Evolutionary conservation across 257 asterid genomes (phyloP), one percentile per base, ranked within the genome.

Genomic region (Rubia yunnanensis): DNA sequence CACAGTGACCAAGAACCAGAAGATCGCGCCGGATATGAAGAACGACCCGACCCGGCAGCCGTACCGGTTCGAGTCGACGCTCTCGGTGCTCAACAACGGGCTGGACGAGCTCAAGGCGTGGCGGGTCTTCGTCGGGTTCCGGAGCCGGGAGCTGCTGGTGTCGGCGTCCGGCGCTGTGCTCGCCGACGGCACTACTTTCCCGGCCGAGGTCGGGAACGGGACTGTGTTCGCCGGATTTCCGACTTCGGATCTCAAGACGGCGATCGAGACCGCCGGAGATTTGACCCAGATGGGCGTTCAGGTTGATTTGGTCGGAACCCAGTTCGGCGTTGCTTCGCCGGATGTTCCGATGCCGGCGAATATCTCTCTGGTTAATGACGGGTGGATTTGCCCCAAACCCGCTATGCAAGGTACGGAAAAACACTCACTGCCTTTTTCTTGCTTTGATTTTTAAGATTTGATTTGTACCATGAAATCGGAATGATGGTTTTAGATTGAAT

Each of bases 181-280:
- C 1, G 92, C 86, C 4, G 95, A 92, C 11, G 99, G 97, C 59
- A 66, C 57, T 20, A 74, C 90, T 5, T 31, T 92, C 11, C 99
- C 99, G 1, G 94, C 82, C 8, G 64, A 67, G 4, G 99, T 88
- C 1, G 94, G 86, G 0, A 87, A 87, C 68, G 99, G 97, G 68
- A 70, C 99, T 39, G 73, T 79, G 1, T 89, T 92, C 28, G 84
- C 94, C 0, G 99, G 99, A 2, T 87, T 70, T 27, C 97, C 99
- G 55, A 81, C 66, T 55, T 77, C 96, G 71, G 99, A 92, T 88
- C 90, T 92, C 62, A 83, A 78, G 53, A 89, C 96, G 68, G 97
- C 90, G 38, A 57, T 92, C 28, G 89, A 89, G 78, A 92, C 99
- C 7, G 99, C 99, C 1, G 99, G 97, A 0, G 97, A 90, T 75